These are phyloP conservation scores for Rhodotorula paludigena DNA, from an alignment of 768 basidiomycete species.

Conservation along the genomic window DNA sequence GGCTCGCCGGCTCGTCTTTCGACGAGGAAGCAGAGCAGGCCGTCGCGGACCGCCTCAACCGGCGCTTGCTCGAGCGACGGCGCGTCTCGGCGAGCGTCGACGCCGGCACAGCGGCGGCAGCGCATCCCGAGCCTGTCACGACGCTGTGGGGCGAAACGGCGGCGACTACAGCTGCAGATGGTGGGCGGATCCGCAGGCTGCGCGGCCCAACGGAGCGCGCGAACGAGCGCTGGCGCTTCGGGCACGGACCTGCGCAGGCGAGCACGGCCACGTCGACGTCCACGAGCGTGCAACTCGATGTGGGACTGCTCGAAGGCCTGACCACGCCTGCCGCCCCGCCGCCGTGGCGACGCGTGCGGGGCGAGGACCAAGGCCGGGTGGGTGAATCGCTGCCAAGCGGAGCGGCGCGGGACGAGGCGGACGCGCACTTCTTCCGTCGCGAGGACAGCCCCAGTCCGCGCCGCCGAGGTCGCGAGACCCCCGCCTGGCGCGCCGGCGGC, in stretches of 20 bases:
- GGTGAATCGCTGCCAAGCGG: too few relatives aligned
- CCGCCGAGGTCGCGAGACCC: neutral
- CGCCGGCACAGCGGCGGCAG: neutral
- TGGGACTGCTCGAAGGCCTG: neutral
- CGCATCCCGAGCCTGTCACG: neutral
- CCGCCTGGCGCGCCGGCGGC: neutral
- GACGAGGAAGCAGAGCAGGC: constrained; percentile 8
- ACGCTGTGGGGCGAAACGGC: neutral
- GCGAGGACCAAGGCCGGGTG: too few relatives aligned
- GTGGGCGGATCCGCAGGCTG: neutral
- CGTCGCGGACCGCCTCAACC: constrained; percentile 10
- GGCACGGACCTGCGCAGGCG: neutral
- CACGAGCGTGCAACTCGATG: neutral
- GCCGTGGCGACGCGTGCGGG: too few relatives aligned
- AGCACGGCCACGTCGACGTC: neutral
- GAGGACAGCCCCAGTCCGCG: constrained; percentile 13
- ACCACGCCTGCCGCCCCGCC: neutral
- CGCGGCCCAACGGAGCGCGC: constrained; percentile 18
- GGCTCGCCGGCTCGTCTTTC: neutral
- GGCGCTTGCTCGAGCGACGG: constrained; percentile 9
- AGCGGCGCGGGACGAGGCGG: neutral
- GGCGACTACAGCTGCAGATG: neutral
- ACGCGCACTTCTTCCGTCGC: neutral
- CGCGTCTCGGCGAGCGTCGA: constrained; percentile 10
- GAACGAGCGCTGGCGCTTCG: constrained; percentile 29